Evolutionary conservation across 176 grass and related monocot genomes (phyloP).

Genomic region (Bromus sterilis): DNA sequence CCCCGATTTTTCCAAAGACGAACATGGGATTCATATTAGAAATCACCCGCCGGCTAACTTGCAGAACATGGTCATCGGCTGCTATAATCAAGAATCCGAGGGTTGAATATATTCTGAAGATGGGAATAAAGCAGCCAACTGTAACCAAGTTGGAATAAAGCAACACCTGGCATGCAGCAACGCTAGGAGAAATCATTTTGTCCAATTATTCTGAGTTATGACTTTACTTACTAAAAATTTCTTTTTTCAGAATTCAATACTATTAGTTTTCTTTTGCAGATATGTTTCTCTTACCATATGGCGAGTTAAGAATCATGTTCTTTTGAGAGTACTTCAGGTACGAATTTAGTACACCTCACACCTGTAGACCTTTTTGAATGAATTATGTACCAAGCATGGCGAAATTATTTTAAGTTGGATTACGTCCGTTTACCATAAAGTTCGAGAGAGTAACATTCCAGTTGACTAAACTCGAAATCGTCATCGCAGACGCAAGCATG

Average conservation of each 20-base stretch:
- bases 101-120: background rate
- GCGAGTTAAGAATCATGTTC: background rate
- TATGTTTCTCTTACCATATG: too few relatives aligned
- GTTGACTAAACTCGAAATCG: background rate
- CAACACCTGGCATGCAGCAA: background rate
- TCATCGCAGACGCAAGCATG: constrained; percentile 12
- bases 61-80: background rate
- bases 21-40: background rate
- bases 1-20: too few relatives aligned
- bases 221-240: background rate
- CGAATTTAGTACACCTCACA: background rate
- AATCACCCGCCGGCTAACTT: background rate
- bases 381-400: background rate
- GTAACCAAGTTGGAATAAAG: background rate
- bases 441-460: background rate
- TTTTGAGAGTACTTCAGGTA: background rate
- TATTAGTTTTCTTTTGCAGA: background rate
- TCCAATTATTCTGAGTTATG: background rate
- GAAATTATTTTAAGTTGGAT: background rate
- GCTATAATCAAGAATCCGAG: background rate
- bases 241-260: background rate
- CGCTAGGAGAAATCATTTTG: background rate
- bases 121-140: background rate
- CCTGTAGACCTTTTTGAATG: background rate
- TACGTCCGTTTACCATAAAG: background rate